These are phyloP conservation scores for Vitis hybrid DNA, from an alignment of 177 flowering plant genomes.

Conservation along the genomic window DNA sequence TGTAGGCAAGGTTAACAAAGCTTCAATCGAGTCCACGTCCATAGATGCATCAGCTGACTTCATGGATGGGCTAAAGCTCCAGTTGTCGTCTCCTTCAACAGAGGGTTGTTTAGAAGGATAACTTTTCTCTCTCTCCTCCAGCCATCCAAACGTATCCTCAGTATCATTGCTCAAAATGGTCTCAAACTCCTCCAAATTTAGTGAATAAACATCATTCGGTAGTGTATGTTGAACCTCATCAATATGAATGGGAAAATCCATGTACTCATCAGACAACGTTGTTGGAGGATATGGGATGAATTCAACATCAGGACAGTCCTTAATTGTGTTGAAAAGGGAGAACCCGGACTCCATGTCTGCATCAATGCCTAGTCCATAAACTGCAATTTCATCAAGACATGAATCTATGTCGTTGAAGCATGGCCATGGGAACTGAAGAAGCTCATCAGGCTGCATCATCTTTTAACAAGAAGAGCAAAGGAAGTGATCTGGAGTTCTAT, in stretches of 20 bases:
- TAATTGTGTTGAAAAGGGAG: not conserved
- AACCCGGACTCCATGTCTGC: not conserved
- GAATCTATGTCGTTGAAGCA: not conserved
- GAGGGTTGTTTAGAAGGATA: not conserved
- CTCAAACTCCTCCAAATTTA: not conserved
- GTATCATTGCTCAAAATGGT: not conserved
- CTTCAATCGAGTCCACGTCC: not conserved
- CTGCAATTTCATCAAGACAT: not conserved
- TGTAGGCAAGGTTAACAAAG: constrained; percentile 1
- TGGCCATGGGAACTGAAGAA: constrained; percentile 6
- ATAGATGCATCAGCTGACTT: not conserved
- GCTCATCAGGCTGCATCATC: constrained; percentile 7
- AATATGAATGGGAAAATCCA: not conserved
- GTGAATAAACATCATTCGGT: not conserved
- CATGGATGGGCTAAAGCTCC: not conserved
- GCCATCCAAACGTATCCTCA: not conserved
- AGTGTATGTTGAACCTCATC: not conserved
- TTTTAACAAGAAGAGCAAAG: not conserved
- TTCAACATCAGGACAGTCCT: not conserved
- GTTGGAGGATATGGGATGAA: not conserved
- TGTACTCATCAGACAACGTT: not conserved
- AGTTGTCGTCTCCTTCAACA: constrained; percentile 1
- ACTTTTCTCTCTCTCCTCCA: constrained; percentile 2
- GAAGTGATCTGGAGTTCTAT: not conserved
- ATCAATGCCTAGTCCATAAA: constrained; percentile 5